Evolutionary conservation across 108 stramenopile genomes (phyloP).

Genomic region (Nitzschia inconspicua): DNA sequence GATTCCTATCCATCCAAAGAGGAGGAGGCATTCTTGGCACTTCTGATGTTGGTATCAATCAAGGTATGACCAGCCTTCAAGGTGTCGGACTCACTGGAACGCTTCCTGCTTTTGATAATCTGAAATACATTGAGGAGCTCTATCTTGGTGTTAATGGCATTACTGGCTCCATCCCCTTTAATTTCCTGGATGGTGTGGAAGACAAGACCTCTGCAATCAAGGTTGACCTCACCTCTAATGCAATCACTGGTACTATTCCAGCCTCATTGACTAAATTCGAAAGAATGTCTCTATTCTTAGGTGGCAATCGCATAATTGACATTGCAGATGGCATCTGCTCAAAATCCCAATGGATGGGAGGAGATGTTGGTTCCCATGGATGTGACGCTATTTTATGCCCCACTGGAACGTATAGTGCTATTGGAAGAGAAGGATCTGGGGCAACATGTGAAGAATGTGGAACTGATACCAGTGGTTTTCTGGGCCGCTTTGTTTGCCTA

Average conservation of each 20-base stretch:
- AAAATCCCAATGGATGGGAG: constrained; percentile 43
- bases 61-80: constrained; percentile 17
- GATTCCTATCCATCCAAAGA: constrained; percentile 40
- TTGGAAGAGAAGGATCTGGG: constrained; percentile 18
- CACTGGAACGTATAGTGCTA: constrained; percentile 42
- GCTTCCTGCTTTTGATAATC: constrained; percentile 22
- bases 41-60: constrained; percentile 22
- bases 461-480: constrained; percentile 22
- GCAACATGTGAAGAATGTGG: constrained; percentile 20
- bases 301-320: constrained; percentile 27
- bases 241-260: constrained; percentile 42
- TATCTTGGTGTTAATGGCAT: constrained; percentile 45
- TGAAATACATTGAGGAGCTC: constrained; percentile 14
- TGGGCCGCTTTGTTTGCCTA: constrained; percentile 33
- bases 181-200: constrained; percentile 40
- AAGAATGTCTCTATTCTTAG: constrained; percentile 23
- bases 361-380: constrained; percentile 42
- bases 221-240: constrained; percentile 42
- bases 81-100: constrained; percentile 33
- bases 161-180: constrained; percentile 41
- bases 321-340: constrained; percentile 33
- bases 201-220: constrained; percentile 22
- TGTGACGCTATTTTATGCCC: constrained; percentile 88
- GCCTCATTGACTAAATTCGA: constrained; percentile 34
- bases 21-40: constrained; percentile 30